Conservation (phyloP, 345 rosid species). For the Syzygium aqueum region DNA sequence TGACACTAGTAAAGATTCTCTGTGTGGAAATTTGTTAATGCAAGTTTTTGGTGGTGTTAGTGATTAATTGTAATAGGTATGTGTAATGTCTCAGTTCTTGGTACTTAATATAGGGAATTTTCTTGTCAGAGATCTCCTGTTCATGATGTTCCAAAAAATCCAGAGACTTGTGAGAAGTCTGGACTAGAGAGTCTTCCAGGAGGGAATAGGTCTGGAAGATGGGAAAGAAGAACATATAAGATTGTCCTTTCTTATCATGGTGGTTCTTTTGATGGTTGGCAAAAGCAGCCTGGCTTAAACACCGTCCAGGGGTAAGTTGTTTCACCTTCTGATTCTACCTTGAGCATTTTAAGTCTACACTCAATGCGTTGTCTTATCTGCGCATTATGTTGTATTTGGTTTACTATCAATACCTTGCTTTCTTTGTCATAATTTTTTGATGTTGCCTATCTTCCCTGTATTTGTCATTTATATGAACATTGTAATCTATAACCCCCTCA, state of each 20-base stretch:
- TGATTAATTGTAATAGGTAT: background rate
- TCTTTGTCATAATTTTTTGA: background rate
- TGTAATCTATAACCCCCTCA: background rate
- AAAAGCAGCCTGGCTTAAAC: constrained; percentile 75
- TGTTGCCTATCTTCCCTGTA: background rate
- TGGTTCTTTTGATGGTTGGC: constrained; percentile 94
- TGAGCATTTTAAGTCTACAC: background rate
- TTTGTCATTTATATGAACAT: background rate
- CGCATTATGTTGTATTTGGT: background rate
- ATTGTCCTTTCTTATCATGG: constrained; percentile 78
- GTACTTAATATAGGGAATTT: background rate
- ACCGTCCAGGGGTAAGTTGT: constrained; percentile 74
- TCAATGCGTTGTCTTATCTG: background rate
- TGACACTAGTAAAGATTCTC: background rate
- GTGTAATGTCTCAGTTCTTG: background rate
- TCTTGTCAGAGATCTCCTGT: constrained; percentile 23
- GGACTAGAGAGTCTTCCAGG: constrained; percentile 17
- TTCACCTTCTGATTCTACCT: background rate
- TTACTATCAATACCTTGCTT: background rate
- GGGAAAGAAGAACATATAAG: constrained; percentile 75
- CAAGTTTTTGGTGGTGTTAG: background rate
- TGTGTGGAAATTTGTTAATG: background rate
- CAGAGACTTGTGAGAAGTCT: constrained; percentile 8
- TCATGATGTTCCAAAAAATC: constrained; percentile 17
- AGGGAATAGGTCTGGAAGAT: constrained; percentile 52